Conservation (phyloP, 2,329 filamentous ascomycete genomes). For the Fusarium pseudograminearum region DNA sequence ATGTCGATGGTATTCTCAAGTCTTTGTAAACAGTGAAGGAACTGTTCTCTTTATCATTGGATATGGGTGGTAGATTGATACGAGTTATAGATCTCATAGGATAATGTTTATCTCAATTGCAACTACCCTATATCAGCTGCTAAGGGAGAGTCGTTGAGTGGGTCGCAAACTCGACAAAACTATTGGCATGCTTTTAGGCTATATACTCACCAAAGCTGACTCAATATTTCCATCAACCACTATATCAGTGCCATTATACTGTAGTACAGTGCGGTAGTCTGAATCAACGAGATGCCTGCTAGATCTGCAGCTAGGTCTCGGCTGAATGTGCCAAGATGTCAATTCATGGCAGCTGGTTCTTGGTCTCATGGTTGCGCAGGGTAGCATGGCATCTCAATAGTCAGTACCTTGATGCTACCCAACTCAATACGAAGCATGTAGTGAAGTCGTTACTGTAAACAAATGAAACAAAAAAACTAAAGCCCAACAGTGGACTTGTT, state of each 20-base stretch:
- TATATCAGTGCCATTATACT: background rate
- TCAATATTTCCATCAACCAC: no score
- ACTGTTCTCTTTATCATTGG: no score
- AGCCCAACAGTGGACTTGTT: background rate
- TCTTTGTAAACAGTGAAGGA: constrained; percentile 12
- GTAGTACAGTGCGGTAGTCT: background rate
- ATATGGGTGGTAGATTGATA: background rate
- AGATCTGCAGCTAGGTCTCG: constrained; percentile 20
- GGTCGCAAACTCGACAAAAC: no score
- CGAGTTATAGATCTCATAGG: background rate
- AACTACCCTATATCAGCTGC: constrained; percentile 15
- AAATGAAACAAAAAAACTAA: background rate
- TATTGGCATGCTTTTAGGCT: no score
- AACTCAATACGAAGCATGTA: background rate
- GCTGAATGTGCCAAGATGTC: constrained; percentile 9
- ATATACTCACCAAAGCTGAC: no score
- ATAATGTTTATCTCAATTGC: background rate
- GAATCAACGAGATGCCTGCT: background rate
- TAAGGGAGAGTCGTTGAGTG: background rate
- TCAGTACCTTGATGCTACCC: constrained; percentile 1
- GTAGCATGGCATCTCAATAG: background rate
- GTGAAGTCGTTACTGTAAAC: background rate
- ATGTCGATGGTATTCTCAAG: constrained; percentile 33
- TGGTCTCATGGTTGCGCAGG: background rate
- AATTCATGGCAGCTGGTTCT: constrained; percentile 12